Conservation (phyloP, 169 alveolate species). For the Cryptosporidium ubiquitum region DNA sequence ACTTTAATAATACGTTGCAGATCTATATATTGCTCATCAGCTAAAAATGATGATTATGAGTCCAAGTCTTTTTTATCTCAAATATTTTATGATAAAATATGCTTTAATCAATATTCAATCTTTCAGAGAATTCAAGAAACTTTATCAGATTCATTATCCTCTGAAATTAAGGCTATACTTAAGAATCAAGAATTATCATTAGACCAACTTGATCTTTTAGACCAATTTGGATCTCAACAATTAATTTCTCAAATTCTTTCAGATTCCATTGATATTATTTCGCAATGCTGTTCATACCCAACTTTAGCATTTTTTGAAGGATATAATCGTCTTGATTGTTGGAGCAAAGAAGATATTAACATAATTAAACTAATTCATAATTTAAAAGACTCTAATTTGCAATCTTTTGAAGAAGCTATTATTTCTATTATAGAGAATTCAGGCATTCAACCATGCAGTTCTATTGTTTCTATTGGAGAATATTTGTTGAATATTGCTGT, state of each 20-base stretch:
- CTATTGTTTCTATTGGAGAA: constrained; percentile 65
- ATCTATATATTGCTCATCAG: neutral
- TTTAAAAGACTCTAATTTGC: neutral
- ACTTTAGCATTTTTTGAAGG: constrained; percentile 51
- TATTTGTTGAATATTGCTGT: constrained; percentile 46
- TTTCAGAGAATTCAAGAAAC: constrained; percentile 27
- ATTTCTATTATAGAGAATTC: neutral
- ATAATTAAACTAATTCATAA: neutral
- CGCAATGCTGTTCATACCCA: constrained; percentile 71
- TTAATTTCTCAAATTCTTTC: constrained; percentile 37
- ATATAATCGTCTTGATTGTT: constrained; percentile 11
- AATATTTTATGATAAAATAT: neutral
- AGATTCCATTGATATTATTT: constrained; percentile 52
- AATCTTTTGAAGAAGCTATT: neutral
- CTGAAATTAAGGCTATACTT: neutral
- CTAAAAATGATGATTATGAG: neutral
- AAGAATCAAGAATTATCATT: neutral
- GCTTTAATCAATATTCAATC: constrained; percentile 24
- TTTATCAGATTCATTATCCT: neutral
- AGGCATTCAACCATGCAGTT: constrained; percentile 30
- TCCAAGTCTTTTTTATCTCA: neutral
- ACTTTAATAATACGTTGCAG: neutral
- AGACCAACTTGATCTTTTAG: neutral
- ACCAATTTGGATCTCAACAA: neutral
- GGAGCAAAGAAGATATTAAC: neutral